These are phyloP conservation scores for Xerocomellus intermedius DNA, from an alignment of 768 basidiomycete genomes.

Conservation along the genomic window DNA sequence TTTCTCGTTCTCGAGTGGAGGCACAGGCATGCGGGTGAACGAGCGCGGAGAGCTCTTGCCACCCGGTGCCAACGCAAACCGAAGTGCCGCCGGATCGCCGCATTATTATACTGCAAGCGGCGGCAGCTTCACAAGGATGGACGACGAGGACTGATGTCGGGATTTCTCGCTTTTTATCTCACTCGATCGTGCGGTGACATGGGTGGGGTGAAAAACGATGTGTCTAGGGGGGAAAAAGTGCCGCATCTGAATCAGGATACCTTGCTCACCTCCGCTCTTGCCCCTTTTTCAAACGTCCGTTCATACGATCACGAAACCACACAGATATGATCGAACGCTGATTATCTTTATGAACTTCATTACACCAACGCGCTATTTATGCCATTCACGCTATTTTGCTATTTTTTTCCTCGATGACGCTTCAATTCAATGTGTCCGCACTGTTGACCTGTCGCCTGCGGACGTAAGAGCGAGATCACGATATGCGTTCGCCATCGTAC, in stretches of 20 bases:
- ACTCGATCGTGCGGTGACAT: no score
- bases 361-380: constrained; percentile 23
- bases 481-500: not conserved
- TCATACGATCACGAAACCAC: constrained; percentile 10
- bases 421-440: not conserved
- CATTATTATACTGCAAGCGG: constrained; percentile 18
- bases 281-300: not conserved
- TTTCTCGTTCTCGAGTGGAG: constrained; percentile 26
- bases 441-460: not conserved
- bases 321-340: constrained; percentile 9
- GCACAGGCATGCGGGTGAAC: constrained; percentile 20
- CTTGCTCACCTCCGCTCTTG: not conserved
- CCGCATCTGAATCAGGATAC: not conserved
- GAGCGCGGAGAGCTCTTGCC: constrained; percentile 28
- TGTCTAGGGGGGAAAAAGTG: not conserved
- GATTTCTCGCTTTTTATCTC: no score
- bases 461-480: constrained; percentile 9
- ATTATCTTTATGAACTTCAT: constrained; percentile 28
- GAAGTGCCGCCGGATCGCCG: constrained; percentile 6
- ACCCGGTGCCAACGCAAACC: not conserved
- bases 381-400: constrained; percentile 14
- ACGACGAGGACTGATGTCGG: constrained; percentile 7
- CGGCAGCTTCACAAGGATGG: constrained; percentile 8
- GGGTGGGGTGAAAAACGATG: not conserved
- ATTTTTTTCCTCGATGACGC: not conserved